Conservation (phyloP, 768 basidiomycete genomes). For the Lactifluus subvellereus region DNA sequence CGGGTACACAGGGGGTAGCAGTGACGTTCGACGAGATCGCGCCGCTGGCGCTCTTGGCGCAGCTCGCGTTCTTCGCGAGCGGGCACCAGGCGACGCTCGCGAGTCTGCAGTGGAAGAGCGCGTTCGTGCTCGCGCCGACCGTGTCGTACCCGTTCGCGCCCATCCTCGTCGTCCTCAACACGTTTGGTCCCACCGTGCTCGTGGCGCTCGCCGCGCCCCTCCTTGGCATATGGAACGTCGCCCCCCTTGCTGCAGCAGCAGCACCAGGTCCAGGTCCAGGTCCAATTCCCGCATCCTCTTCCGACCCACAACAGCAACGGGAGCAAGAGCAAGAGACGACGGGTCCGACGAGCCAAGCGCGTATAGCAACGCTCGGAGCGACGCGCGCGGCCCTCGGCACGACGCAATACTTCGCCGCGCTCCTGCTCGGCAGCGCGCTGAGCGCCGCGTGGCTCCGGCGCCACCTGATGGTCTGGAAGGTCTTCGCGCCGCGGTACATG, state of each 20-base stretch:
- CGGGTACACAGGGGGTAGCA: background rate
- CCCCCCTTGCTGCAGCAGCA: conserved; percentile 41
- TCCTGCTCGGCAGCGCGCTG: conserved; percentile 64
- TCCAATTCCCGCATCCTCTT: no score
- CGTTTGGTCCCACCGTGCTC: conserved; percentile 66
- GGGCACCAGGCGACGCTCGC: conserved; percentile 90
- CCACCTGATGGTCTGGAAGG: conserved; percentile 98
- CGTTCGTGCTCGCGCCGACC: conserved; percentile 71
- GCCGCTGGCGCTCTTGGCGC: conserved; percentile 68
- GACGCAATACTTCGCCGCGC: conserved; percentile 59
- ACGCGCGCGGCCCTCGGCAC: conserved; percentile 34
- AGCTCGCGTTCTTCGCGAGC: conserved; percentile 77
- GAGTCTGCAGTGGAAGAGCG: conserved; percentile 93
- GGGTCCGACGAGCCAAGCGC: conserved; percentile 25
- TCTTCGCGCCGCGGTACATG: conserved; percentile 96
- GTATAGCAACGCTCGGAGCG: background rate
- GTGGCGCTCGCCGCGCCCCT: conserved; percentile 63
- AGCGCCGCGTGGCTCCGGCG: conserved; percentile 71
- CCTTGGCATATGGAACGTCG: conserved; percentile 76
- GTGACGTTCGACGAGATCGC: conserved; percentile 57
- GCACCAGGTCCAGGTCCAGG: background rate
- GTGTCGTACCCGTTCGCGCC: conserved; percentile 71
- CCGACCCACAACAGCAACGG: background rate
- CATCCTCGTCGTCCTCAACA: conserved; percentile 69
- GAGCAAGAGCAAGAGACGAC: background rate